A percentile compares a stretch with the other conserved stretches of the same genome.
Evolutionary conservation across 1,139 yeast genomes (phyloP).

Genomic region (Candida sp.): DNA sequence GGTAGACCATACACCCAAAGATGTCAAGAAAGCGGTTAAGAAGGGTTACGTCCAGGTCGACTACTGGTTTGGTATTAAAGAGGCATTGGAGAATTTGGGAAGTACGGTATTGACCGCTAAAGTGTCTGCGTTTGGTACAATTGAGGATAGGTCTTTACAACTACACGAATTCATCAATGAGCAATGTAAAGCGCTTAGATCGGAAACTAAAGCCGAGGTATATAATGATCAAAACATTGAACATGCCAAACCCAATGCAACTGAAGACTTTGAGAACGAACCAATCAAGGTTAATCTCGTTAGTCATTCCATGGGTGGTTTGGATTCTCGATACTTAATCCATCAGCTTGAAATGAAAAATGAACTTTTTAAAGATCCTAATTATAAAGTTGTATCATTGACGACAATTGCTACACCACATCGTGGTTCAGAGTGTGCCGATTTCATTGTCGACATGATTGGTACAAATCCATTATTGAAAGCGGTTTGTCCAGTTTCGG

Average conservation of each 20-base stretch:
- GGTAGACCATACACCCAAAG: constrained; percentile 6
- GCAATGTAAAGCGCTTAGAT: constrained; percentile 28
- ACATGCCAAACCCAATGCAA: constrained; percentile 6
- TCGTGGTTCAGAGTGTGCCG: constrained; percentile 83
- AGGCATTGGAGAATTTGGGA: constrained; percentile 58
- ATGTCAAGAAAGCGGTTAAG: constrained; percentile 12
- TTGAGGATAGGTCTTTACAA: constrained; percentile 63
- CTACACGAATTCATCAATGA: constrained; percentile 51
- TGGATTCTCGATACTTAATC: constrained; percentile 77
- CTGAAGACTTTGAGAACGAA: constrained; percentile 14
- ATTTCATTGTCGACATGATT: constrained; percentile 45
- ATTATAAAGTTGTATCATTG: constrained; percentile 61
- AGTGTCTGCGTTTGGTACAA: constrained; percentile 82
- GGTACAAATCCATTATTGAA: constrained; percentile 12
- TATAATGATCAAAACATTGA: constrained; percentile 19
- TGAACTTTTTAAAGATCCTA: constrained; percentile 28
- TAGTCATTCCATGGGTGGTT: constrained; percentile 97
- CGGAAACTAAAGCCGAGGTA: constrained; percentile 21
- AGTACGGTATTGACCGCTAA: constrained; percentile 67
- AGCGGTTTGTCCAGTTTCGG: constrained; percentile 38
- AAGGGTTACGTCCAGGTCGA: constrained; percentile 47
- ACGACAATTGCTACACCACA: constrained; percentile 91
- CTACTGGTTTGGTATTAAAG: constrained; percentile 81
- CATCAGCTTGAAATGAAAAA: constrained; percentile 27
- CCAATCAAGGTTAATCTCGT: constrained; percentile 61